phyloP scores from a whole-genome alignment of 1,284 basidiomycete genomes.

The Ceratobasidium sp. region DNA sequence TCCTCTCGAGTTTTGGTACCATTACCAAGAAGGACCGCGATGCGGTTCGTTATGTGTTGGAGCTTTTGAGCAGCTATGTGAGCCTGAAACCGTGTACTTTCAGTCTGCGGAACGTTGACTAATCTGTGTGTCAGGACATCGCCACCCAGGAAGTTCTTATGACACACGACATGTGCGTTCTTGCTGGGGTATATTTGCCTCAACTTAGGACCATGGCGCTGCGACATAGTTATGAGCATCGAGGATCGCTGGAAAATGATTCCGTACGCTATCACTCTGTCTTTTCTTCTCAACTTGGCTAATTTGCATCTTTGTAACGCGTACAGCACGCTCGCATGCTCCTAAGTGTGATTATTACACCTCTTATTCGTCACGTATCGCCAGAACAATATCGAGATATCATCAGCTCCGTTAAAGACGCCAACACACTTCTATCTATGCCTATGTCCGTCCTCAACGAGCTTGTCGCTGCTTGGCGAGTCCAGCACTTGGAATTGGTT shows the following conservation, averaged over 20 bases:
- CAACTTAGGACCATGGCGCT: conserved; percentile 15
- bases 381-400: conserved; percentile 1
- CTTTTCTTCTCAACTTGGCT: background rate
- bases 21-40: conserved; percentile 13
- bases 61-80: conserved; percentile 18
- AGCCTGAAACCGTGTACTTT: background rate
- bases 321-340: conserved; percentile 25
- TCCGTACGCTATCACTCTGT: background rate
- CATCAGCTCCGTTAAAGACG: conserved; percentile 1
- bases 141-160: background rate
- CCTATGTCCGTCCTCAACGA: conserved; percentile 13
- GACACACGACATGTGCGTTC: conserved; percentile 10
- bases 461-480: background rate
- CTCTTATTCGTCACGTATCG: conserved; percentile 24
- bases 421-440: background rate
- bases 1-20: conserved; percentile 10
- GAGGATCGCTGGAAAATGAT: background rate
- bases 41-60: background rate
- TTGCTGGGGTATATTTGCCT: conserved; percentile 20
- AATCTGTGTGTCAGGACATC: background rate
- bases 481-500: background rate
- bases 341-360: conserved; percentile 16
- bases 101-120: background rate
- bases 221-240: conserved; percentile 21
- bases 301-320: background rate